phyloP scores from a whole-genome alignment of 179 eudicot species.

The Silene vulgaris region DNA sequence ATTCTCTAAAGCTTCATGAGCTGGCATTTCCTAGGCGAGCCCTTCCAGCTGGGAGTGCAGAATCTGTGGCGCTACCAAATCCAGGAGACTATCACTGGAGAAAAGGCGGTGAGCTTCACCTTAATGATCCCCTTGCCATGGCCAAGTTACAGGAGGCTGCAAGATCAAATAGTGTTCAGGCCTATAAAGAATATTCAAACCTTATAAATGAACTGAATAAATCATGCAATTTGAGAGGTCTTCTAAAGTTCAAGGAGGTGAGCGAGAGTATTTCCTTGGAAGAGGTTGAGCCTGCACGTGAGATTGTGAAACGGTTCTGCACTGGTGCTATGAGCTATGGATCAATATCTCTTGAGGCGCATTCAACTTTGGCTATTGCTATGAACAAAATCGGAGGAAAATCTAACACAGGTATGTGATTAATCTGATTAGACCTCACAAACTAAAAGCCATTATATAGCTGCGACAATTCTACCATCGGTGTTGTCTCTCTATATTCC shows the following conservation, averaged over 20 bases:
- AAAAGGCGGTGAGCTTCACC: slow-evolving; percentile 86
- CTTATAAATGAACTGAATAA: slow-evolving; percentile 80
- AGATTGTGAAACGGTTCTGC: slow-evolving; percentile 92
- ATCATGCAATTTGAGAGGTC: slow-evolving; percentile 79
- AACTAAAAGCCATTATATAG: not conserved
- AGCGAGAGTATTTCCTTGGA: slow-evolving; percentile 62
- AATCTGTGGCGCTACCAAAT: slow-evolving; percentile 82
- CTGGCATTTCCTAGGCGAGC: slow-evolving; percentile 71
- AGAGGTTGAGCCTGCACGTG: slow-evolving; percentile 93
- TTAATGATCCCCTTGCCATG: slow-evolving; percentile 94
- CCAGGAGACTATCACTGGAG: slow-evolving; percentile 99
- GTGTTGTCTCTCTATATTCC: too few species aligned
- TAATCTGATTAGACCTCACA: not conserved
- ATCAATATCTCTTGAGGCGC: slow-evolving; percentile 94
- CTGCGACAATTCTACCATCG: too few species aligned
- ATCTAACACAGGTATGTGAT: slow-evolving; percentile 77
- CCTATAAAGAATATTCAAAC: slow-evolving; percentile 87
- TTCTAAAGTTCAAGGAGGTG: slow-evolving; percentile 73
- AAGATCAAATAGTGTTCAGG: slow-evolving; percentile 75
- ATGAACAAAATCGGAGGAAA: slow-evolving; percentile 96
- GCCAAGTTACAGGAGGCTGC: slow-evolving; percentile 98
- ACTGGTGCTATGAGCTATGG: slow-evolving; percentile 99
- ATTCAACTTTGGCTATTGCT: slow-evolving; percentile 81
- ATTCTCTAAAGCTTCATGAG: slow-evolving; percentile 71
- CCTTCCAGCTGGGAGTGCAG: slow-evolving; percentile 83